phyloP scores from a whole-genome alignment of 2,329 filamentous ascomycete genomes.

The Colletotrichum abscissum region DNA sequence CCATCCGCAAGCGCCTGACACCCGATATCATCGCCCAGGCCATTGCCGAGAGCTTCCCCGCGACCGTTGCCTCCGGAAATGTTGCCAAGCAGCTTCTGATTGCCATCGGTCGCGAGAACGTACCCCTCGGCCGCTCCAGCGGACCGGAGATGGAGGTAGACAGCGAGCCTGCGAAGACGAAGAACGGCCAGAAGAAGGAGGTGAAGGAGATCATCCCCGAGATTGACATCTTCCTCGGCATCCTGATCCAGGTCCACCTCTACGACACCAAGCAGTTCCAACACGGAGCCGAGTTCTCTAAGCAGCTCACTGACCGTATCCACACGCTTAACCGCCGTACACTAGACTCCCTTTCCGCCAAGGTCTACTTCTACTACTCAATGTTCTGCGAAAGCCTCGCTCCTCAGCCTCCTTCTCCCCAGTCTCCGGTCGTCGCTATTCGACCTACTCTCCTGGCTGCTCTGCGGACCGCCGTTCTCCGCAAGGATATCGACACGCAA shows the following conservation, averaged over 20 bases:
- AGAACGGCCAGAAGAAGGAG: constrained; percentile 72
- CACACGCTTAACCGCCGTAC: constrained; percentile 93
- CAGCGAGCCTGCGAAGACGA: constrained; percentile 64
- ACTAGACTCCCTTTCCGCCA: constrained; percentile 91
- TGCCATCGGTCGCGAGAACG: constrained; percentile 75
- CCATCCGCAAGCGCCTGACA: constrained; percentile 90
- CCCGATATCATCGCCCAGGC: constrained; percentile 84
- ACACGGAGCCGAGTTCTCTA: constrained; percentile 86
- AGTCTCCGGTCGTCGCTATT: constrained; percentile 87
- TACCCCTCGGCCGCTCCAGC: constrained; percentile 68
- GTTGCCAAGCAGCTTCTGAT: constrained; percentile 77
- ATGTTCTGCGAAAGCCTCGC: constrained; percentile 93
- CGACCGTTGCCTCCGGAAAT: constrained; percentile 68
- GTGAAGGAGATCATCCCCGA: constrained; percentile 85
- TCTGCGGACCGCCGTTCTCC: constrained; percentile 92
- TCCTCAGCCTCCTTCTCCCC: constrained; percentile 87
- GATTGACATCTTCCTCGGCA: constrained; percentile 88
- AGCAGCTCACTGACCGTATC: constrained; percentile 84
- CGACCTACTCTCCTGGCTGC: constrained; percentile 88
- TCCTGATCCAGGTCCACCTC: constrained; percentile 87
- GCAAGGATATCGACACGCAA: constrained; percentile 98
- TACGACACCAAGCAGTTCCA: constrained; percentile 87
- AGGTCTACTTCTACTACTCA: constrained; percentile 98
- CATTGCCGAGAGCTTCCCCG: constrained; percentile 83
- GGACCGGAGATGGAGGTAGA: constrained; percentile 80